A percentile compares a stretch with the other conserved stretches of the same genome.
Conservation (phyloP, 2,329 filamentous ascomycete genomes). For the Colletotrichum caudatum region DNA sequence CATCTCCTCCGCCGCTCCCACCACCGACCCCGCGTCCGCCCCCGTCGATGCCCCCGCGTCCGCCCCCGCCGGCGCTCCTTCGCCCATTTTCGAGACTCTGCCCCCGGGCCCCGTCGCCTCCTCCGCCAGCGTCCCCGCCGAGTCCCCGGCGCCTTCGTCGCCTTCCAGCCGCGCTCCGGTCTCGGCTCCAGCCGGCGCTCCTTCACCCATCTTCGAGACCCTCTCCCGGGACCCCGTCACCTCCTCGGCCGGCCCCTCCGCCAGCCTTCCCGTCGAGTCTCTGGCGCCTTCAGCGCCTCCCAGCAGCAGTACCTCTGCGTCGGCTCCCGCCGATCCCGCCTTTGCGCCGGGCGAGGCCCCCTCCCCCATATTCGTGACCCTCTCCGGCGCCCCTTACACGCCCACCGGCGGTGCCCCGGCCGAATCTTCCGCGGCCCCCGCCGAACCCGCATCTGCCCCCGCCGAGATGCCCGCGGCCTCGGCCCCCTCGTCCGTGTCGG, state of each 20-base stretch:
- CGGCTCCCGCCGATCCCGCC: slow-evolving; percentile 24
- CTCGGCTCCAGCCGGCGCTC: slow-evolving; percentile 17
- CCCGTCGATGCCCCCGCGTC: neutral
- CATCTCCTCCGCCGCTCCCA: neutral
- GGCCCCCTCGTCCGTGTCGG: neutral
- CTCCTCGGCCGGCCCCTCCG: neutral
- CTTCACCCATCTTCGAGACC: neutral
- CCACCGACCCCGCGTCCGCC: neutral
- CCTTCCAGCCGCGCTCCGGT: neutral
- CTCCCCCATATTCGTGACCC: slow-evolving; percentile 30
- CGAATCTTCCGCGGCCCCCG: neutral
- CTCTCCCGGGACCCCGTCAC: neutral
- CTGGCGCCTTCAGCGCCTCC: neutral
- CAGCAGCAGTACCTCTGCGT: neutral
- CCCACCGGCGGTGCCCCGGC: neutral
- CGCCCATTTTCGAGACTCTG: neutral
- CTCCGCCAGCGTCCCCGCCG: neutral
- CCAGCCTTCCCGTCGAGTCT: neutral
- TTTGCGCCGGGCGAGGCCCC: slow-evolving; percentile 28
- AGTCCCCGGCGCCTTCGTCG: neutral
- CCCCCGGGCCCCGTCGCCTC: neutral
- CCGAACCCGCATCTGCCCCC: neutral
- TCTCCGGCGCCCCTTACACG: slow-evolving; percentile 28
- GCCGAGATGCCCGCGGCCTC: neutral
- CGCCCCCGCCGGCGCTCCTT: slow-evolving; percentile 17